Evolutionary conservation across 352 stramenopile species (phyloP).

Genomic region (Albugo candida): DNA sequence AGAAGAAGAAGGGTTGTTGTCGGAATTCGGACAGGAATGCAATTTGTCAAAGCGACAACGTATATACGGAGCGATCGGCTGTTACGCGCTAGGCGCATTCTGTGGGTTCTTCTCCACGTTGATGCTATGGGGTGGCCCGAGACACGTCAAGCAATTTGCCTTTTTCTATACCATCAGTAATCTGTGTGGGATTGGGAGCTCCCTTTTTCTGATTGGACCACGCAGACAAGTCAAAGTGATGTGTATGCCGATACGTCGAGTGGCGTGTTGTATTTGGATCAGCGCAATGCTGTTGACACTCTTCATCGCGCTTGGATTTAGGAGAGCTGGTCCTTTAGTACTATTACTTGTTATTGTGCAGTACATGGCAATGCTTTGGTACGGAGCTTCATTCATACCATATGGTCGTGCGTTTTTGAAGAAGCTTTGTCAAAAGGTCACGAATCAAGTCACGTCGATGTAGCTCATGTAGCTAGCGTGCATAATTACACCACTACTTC

Average conservation of each 20-base stretch:
- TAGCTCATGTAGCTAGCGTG: not conserved
- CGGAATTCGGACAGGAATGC: slow-evolving; percentile 46
- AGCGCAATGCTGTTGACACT: slow-evolving; percentile 47
- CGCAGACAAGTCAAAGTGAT: slow-evolving; percentile 58
- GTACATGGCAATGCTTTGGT: slow-evolving; percentile 70
- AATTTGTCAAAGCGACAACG: slow-evolving; percentile 62
- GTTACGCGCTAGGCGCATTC: slow-evolving; percentile 48
- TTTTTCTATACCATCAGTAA: slow-evolving; percentile 78
- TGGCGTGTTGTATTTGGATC: slow-evolving; percentile 67
- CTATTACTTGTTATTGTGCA: slow-evolving; percentile 57
- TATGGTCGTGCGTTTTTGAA: slow-evolving; percentile 63
- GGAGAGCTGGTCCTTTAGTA: slow-evolving; percentile 37
- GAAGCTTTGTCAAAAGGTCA: slow-evolving; percentile 36
- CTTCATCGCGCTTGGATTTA: slow-evolving; percentile 55
- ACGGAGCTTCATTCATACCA: slow-evolving; percentile 59
- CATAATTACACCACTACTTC: no score
- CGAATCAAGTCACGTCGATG: slow-evolving; percentile 24
- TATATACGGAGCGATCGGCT: slow-evolving; percentile 47
- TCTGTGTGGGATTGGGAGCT: slow-evolving; percentile 59
- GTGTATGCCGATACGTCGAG: slow-evolving; percentile 62
- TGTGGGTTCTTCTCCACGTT: slow-evolving; percentile 61
- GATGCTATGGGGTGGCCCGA: slow-evolving; percentile 60
- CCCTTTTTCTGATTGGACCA: slow-evolving; percentile 56
- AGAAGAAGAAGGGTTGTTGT: slow-evolving; percentile 50
- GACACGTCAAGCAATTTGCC: slow-evolving; percentile 66